Percentiles rank a stretch among this genome's conserved stretches.
phyloP scores from a whole-genome alignment of 306 rosid genomes.

The Dalbergia cochinchinensis region DNA sequence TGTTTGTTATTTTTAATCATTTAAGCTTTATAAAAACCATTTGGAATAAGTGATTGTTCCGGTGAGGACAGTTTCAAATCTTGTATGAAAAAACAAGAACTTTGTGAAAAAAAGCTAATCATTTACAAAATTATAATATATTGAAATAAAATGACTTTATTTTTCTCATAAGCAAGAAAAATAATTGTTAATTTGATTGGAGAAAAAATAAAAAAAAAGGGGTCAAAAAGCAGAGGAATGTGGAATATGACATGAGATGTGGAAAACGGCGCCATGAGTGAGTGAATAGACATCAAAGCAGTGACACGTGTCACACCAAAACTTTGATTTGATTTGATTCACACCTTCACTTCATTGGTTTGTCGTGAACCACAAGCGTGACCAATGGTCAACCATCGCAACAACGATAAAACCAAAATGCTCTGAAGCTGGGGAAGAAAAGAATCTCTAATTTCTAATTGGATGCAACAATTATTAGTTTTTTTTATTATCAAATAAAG shows the following conservation, averaged over 20 bases:
- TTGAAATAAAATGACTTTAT: no score
- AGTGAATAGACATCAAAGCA: conserved; percentile 4
- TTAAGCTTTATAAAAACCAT: no score
- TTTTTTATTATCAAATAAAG: background rate
- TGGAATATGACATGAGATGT: conserved; percentile 38
- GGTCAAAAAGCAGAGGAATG: conserved; percentile 43
- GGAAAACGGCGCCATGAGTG: conserved; percentile 63
- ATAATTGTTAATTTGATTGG: no score
- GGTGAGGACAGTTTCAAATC: no score
- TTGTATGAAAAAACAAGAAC: no score
- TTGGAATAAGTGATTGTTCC: no score
- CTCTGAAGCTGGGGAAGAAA: conserved; percentile 32
- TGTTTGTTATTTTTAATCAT: no score
- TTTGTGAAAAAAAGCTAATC: no score
- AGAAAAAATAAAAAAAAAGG: background rate
- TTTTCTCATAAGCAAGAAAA: no score
- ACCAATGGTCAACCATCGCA: conserved; percentile 68
- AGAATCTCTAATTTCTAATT: background rate
- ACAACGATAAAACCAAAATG: conserved; percentile 24
- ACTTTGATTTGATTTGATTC: background rate
- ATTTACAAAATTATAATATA: no score
- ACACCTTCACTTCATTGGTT: conserved; percentile 35
- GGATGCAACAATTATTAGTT: background rate
- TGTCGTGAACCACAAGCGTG: conserved; percentile 94
- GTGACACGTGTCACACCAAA: conserved; percentile 61